Conservation (phyloP, 2,329 filamentous ascomycete genomes). For the Colletotrichum orbiculare region DNA sequence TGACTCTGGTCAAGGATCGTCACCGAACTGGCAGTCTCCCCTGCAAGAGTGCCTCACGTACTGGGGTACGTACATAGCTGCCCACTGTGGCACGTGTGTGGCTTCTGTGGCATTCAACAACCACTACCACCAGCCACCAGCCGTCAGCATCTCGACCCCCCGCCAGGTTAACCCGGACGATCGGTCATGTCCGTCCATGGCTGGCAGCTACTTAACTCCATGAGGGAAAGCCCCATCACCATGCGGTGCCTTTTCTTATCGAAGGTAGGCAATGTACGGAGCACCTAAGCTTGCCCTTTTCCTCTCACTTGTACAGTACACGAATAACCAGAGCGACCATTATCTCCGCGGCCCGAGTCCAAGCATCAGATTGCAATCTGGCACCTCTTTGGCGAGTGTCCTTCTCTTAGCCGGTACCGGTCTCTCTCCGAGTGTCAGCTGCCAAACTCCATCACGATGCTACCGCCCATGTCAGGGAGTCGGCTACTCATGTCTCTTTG, state of each 20-base stretch:
- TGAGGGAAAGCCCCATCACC: background rate
- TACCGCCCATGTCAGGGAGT: conserved; percentile 13
- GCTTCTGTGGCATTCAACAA: too few species aligned
- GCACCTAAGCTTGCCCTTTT: too few species aligned
- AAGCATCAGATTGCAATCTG: conserved; percentile 24
- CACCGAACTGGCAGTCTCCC: too few species aligned
- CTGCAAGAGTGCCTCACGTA: too few species aligned
- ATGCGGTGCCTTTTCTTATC: conserved; percentile 4
- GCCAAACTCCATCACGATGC: conserved; percentile 1
- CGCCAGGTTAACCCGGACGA: conserved; percentile 27
- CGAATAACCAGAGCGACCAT: background rate
- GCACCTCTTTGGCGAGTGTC: conserved; percentile 20
- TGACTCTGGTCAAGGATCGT: too few species aligned
- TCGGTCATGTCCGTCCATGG: conserved; percentile 26
- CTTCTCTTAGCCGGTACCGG: conserved; percentile 1
- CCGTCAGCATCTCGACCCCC: conserved; percentile 6
- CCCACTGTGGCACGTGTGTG: too few species aligned
- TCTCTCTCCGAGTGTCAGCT: too few species aligned
- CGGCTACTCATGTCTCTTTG: conserved; percentile 10
- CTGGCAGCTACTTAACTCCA: conserved; percentile 8
- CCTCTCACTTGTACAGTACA: background rate
- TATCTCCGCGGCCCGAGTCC: background rate
- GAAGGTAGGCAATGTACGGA: too few species aligned
- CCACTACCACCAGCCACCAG: background rate
- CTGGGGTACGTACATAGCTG: too few species aligned